Evolutionary conservation across 129 eudicot species (phyloP).

Genomic region (Escallonia rubra): DNA sequence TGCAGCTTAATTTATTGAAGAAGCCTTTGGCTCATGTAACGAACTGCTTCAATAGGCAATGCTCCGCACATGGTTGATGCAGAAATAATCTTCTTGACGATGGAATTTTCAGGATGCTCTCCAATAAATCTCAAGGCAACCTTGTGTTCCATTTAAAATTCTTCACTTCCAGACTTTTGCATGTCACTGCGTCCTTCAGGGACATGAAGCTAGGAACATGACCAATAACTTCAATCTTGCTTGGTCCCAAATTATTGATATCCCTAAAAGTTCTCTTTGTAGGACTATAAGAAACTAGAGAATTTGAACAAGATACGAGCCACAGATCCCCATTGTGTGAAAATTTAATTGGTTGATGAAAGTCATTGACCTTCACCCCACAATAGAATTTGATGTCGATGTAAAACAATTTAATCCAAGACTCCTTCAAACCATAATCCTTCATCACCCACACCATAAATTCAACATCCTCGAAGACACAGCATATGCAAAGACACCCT

Average conservation of each 20-base stretch:
- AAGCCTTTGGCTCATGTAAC: neutral
- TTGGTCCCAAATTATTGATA: neutral
- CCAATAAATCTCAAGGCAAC: neutral
- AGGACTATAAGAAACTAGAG: conserved; percentile 22
- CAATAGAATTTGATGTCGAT: conserved; percentile 23
- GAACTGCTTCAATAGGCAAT: neutral
- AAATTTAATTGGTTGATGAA: conserved; percentile 24
- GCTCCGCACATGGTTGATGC: too few species aligned
- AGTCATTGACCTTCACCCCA: conserved; percentile 14
- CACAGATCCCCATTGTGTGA: conserved; percentile 23
- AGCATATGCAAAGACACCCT: conserved; percentile 28
- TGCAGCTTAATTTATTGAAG: neutral
- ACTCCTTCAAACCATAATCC: conserved; percentile 25
- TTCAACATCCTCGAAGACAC: conserved; percentile 9
- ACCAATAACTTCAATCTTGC: conserved; percentile 5
- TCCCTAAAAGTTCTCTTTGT: conserved; percentile 25
- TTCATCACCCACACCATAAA: conserved; percentile 34
- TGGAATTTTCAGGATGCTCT: neutral
- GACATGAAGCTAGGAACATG: conserved; percentile 26
- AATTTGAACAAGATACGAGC: conserved; percentile 7
- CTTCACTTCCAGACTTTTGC: conserved; percentile 6
- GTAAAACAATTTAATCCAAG: conserved; percentile 27
- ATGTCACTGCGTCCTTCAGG: conserved; percentile 8
- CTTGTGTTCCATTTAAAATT: conserved; percentile 1
- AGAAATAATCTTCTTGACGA: too few species aligned